Evolutionary conservation across 2,329 filamentous ascomycete species (phyloP), one percentile per base, ranked within the genome.

Genomic region (Leptographium radiaticola): DNA sequence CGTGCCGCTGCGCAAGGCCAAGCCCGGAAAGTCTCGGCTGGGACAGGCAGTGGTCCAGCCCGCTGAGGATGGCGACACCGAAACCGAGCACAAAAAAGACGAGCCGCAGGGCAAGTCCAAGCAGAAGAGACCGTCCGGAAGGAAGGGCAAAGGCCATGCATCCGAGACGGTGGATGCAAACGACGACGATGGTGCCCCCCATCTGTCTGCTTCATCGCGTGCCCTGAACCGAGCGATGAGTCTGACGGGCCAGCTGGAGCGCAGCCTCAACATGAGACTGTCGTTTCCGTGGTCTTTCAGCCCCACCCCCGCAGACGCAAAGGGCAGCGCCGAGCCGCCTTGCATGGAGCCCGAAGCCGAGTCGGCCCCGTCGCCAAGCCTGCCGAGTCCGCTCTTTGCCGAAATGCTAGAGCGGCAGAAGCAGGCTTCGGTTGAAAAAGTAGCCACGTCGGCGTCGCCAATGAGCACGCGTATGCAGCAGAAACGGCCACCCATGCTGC

Each of bases 391-490:
- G 8, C 33, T 63, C 15, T 58, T 67, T 15, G 60, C 25, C 31
- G 59, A 63, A 30, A 57, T 57, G 31, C 55, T 61, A 40, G 55
- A 61, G 13, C 53, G 59, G 20, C 63, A 61, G 43, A 66, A 63
- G 10, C 31, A 7, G 18, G 18, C 34, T 6, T 44, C 51, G 31
- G 10, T 33, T 2, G n/a, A 3, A 10, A 18, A 9, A 6, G 15
- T 12, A 7, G 34, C 40, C 53, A 60, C 51, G 13, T 67, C 68
- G 0, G 66, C 69, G 4, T 69, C 70, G 1, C 70, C 72, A 0
- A 65, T 73, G 33, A 74, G 69, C 59, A 68, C 74, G 63, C 65
- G 65, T n/a, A 71, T 51, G 52, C 56, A 68, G 8, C 57, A 58
- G 5, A 66, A 70, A 31, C 70, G 66, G 34, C 63, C 66, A 8